Evolutionary conservation across 352 stramenopile species (phyloP).

Genomic region (Globisporangium camurandrum): DNA sequence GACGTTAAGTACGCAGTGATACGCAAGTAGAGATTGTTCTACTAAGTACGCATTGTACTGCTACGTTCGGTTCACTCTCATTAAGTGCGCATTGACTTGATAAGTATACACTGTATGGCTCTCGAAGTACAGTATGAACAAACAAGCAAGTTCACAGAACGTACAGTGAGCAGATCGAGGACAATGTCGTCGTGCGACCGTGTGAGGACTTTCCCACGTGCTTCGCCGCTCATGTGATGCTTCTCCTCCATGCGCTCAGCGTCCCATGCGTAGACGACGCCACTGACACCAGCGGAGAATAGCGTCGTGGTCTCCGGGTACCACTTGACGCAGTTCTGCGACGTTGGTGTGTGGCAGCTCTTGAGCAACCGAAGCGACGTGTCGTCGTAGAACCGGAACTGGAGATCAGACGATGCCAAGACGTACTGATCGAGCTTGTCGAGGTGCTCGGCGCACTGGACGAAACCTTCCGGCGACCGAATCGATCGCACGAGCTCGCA

Average conservation of each 20-base stretch:
- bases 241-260: constrained; percentile 77
- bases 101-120: no score
- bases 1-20: no score
- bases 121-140: neutral
- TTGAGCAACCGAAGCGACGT: constrained; percentile 55
- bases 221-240: constrained; percentile 71
- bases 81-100: no score
- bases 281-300: constrained; percentile 77
- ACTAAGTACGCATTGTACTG: no score
- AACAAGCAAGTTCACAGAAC: neutral
- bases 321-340: constrained; percentile 79
- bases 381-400: constrained; percentile 84
- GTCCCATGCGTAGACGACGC: constrained; percentile 83
- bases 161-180: constrained; percentile 68
- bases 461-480: constrained; percentile 58
- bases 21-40: no score
- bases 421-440: constrained; percentile 64
- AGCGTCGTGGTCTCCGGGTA: constrained; percentile 56
- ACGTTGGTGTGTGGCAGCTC: constrained; percentile 75
- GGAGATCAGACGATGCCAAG: constrained; percentile 67
- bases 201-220: constrained; percentile 39
- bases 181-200: constrained; percentile 86
- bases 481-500: constrained; percentile 64
- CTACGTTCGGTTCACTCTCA: no score
- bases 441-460: constrained; percentile 74